These are phyloP conservation scores for Pseudogymnoascus sp. DNA, from an alignment of 2,329 filamentous ascomycete genomes.

Conservation along the genomic window DNA sequence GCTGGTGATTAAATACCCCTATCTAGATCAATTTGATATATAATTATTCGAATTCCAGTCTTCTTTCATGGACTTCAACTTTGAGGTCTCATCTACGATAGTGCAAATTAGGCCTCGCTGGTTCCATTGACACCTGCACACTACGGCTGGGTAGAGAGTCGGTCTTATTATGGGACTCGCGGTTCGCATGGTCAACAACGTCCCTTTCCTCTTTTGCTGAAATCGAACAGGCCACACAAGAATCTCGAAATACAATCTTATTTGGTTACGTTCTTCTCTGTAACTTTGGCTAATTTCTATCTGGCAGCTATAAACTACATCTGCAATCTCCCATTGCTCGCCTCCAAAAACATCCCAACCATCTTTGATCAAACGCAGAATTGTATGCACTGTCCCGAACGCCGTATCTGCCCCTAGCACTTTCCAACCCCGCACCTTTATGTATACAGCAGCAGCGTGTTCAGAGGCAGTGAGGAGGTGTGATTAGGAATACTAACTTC, in stretches of 20 bases:
- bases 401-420: not conserved
- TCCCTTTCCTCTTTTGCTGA: not conserved
- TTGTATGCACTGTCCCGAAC: conserved; percentile 4
- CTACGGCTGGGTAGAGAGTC: not conserved
- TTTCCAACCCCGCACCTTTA: not conserved
- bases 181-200: not conserved
- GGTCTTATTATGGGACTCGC: not conserved
- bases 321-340: not conserved
- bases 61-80: not conserved
- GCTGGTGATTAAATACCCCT: not conserved
- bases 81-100: not conserved
- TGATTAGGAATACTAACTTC: conserved; percentile 11
- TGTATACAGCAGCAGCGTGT: not conserved
- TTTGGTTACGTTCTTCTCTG: not conserved
- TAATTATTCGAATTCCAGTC: not conserved
- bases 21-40: not conserved
- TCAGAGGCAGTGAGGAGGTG: not conserved
- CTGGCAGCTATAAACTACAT: conserved; percentile 10
- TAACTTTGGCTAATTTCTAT: not conserved
- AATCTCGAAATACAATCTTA: not conserved
- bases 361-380: conserved; percentile 1
- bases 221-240: not conserved
- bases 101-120: not conserved
- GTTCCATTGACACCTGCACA: not conserved
- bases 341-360: not conserved